These are phyloP conservation scores for Pleurotus tuoliensis DNA, from an alignment of 768 basidiomycete genomes.

Conservation along the genomic window DNA sequence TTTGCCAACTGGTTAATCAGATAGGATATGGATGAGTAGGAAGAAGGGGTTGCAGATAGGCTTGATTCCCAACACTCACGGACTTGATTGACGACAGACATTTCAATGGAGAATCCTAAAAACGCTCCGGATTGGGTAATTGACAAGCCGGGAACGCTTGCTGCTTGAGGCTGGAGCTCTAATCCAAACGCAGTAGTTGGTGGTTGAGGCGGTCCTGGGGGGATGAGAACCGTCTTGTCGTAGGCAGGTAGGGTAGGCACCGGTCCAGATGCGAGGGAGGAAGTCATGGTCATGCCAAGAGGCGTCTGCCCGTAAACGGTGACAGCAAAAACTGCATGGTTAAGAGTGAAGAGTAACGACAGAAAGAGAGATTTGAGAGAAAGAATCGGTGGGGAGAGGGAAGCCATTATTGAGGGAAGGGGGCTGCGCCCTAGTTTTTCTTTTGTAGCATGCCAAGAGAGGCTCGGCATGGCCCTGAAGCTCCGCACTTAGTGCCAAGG, in stretches of 20 bases:
- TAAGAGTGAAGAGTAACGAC: constrained; percentile 2
- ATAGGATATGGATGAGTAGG: constrained; percentile 1
- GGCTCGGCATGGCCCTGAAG: too few species aligned
- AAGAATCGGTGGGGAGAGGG: neutral
- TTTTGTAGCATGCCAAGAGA: constrained; percentile 5
- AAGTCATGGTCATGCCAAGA: neutral
- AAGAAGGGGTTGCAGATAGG: neutral
- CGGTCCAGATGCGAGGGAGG: neutral
- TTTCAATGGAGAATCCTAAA: constrained; percentile 43
- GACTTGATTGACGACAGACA: constrained; percentile 39
- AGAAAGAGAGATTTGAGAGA: constrained; percentile 4
- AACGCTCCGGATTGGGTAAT: constrained; percentile 18
- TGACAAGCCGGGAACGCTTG: constrained; percentile 11
- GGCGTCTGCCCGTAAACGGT: constrained; percentile 8
- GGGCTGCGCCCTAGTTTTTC: neutral
- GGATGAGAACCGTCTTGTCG: constrained; percentile 6
- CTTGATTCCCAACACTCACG: constrained; percentile 18
- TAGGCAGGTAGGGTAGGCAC: constrained; percentile 5
- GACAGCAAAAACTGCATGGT: constrained; percentile 1
- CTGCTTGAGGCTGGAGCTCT: neutral
- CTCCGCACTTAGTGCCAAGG: too few species aligned
- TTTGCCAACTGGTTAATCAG: constrained; percentile 38
- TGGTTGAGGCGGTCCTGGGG: constrained; percentile 3
- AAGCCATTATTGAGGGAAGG: neutral
- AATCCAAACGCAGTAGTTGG: constrained; percentile 11